Evolutionary conservation across 164 flowering plant genomes (phyloP).

Genomic region (Chimonanthus praecox): DNA sequence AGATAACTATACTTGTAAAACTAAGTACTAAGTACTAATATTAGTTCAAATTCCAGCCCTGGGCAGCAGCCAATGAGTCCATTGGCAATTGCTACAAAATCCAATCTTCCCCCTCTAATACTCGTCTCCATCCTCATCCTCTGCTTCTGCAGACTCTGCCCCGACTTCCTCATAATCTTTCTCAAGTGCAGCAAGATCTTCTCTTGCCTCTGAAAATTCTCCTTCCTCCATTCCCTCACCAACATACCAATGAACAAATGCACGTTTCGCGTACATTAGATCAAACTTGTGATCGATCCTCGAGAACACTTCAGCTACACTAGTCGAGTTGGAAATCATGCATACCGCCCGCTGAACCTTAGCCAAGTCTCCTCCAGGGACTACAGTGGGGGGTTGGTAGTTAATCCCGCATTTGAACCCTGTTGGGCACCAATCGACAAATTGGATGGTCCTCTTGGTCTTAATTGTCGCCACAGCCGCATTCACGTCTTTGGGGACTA

Average conservation of each 20-base stretch:
- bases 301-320: slow-evolving; percentile 50
- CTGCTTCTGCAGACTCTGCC: slow-evolving; percentile 52
- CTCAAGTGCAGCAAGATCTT: no score
- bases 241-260: slow-evolving; percentile 74
- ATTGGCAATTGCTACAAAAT: slow-evolving; percentile 14
- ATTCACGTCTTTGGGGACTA: slow-evolving; percentile 51
- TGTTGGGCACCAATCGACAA: slow-evolving; percentile 46
- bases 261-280: slow-evolving; percentile 28
- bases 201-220: slow-evolving; percentile 19
- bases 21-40: no score
- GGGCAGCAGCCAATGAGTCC: slow-evolving; percentile 24
- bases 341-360: slow-evolving; percentile 68
- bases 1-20: no score
- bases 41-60: no score
- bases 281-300: slow-evolving; percentile 54
- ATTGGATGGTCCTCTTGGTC: slow-evolving; percentile 65
- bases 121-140: slow-evolving; percentile 54
- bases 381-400: slow-evolving; percentile 47
- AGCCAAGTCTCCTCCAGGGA: slow-evolving; percentile 62
- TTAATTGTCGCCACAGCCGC: slow-evolving; percentile 31
- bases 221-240: slow-evolving; percentile 86
- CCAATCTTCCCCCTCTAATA: slow-evolving; percentile 19
- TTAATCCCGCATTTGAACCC: no score
- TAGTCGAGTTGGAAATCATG: slow-evolving; percentile 35
- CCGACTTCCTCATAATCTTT: slow-evolving; percentile 46